A percentile compares a stretch with the other conserved stretches of the same genome.
phyloP scores from a whole-genome alignment of 140 eudicot genomes.

The Eryngium alpinum region DNA sequence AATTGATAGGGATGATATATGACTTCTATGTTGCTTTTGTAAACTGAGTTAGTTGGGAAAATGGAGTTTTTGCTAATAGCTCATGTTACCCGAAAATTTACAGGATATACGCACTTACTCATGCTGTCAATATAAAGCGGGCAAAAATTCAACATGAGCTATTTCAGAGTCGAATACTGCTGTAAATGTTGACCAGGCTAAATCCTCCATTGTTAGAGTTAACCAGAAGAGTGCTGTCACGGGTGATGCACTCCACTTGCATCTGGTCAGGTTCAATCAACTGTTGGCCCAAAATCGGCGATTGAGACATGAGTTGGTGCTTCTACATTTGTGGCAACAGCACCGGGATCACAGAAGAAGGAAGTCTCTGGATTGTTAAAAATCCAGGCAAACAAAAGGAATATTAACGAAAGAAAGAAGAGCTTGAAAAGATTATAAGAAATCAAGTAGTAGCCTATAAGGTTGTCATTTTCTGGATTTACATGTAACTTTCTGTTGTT shows the following conservation, averaged over 20 bases:
- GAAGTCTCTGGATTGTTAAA: constrained; percentile 43
- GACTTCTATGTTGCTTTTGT: no score
- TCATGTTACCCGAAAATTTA: neutral
- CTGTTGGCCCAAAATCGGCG: constrained; percentile 23
- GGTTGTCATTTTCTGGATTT: no score
- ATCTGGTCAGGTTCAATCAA: constrained; percentile 46
- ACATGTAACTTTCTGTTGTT: no score
- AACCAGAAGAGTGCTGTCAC: constrained; percentile 53
- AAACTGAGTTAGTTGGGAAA: neutral
- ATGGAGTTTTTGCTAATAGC: neutral
- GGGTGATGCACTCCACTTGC: constrained; percentile 40
- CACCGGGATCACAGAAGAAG: constrained; percentile 46
- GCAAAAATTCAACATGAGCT: constrained; percentile 55
- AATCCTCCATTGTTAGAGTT: constrained; percentile 39
- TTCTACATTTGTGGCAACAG: constrained; percentile 32
- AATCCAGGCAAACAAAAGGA: constrained; percentile 72
- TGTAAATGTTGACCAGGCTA: constrained; percentile 62
- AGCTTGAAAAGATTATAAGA: constrained; percentile 80
- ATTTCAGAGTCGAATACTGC: constrained; percentile 60
- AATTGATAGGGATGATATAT: no score
- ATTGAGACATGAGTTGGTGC: constrained; percentile 52
- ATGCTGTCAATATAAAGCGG: constrained; percentile 69
- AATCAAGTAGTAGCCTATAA: neutral
- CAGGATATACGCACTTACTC: constrained; percentile 90
- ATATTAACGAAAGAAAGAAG: constrained; percentile 94